These are phyloP conservation scores for Dryadomyces sulphureus DNA, from an alignment of 2,329 filamentous ascomycete genomes.

Conservation along the genomic window DNA sequence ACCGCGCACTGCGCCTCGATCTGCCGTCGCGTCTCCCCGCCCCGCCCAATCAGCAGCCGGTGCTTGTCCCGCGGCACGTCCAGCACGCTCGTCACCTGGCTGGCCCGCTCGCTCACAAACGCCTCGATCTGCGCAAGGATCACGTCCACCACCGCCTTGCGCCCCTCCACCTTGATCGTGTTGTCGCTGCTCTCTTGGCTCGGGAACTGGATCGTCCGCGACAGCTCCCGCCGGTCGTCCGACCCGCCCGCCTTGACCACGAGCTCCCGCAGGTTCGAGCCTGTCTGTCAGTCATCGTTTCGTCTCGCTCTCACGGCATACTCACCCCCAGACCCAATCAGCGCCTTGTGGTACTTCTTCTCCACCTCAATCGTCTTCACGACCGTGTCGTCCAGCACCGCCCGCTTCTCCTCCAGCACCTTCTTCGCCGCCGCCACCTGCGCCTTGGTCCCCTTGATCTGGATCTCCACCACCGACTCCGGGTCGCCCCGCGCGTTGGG, in stretches of 20 bases:
- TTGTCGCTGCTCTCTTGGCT: slow-evolving; percentile 72
- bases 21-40: slow-evolving; percentile 71
- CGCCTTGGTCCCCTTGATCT: slow-evolving; percentile 80
- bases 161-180: slow-evolving; percentile 77
- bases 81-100: slow-evolving; percentile 60
- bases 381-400: slow-evolving; percentile 80
- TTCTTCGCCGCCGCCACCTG: slow-evolving; percentile 89
- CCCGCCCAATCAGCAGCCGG: slow-evolving; percentile 76
- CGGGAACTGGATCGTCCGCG: slow-evolving; percentile 88
- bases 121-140: slow-evolving; percentile 70
- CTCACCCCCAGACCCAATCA: slow-evolving; percentile 83
- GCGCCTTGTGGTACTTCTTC: slow-evolving; percentile 76
- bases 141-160: slow-evolving; percentile 70
- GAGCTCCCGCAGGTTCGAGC: slow-evolving; percentile 72
- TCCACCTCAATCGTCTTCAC: slow-evolving; percentile 78
- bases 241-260: slow-evolving; percentile 80
- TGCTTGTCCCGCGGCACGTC: slow-evolving; percentile 87
- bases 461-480: slow-evolving; percentile 64
- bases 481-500: slow-evolving; percentile 64
- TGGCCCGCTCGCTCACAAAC: slow-evolving; percentile 72
- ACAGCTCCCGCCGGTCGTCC: slow-evolving; percentile 67
- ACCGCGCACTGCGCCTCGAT: slow-evolving; percentile 80
- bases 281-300: slow-evolving; percentile 33
- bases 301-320: too few species aligned
- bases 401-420: slow-evolving; percentile 71